Evolutionary conservation across 164 flowering plant genomes (phyloP), one percentile per base, ranked within the genome.

Genomic region (Stephania yunnanensis): DNA sequence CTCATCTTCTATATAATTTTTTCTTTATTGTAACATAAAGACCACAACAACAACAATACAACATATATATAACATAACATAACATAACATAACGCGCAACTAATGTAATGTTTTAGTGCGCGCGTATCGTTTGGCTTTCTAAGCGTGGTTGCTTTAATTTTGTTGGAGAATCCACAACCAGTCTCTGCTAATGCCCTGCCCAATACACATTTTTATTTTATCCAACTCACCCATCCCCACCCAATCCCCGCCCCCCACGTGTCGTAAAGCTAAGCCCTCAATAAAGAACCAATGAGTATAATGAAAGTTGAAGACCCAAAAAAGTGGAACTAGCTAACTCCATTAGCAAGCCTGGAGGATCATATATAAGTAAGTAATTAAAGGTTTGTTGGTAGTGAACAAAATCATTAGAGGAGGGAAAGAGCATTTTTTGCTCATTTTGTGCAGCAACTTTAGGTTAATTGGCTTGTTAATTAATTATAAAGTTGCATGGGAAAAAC

Each of bases 151-250:
- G 86, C 70, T 80, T 87, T 36, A 36, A 67, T 82, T 84, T 84
- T 88, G 97, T 90, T 91, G 97, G 92, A 89, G 90, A 90, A 85
- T 88, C 92, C 91, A 89, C 90, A 88, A 87, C 84, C 89, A 85
- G 79, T 30, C 87, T 29, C 9, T 69, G 48, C 17, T 69, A 70
- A 70, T 45, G 72, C 53, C 46, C 30, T 70, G 20, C 45, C 46
- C 71, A 69, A 44, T 58, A 19, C 64, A 0, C 20, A 58, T 58
- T 58, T 58, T 58, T 12, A 55, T 55, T 55, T 55, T 55, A 55
- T 55, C 17, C 17, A 11, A 55, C 13, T 55, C 17, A 4, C 6
- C 17, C 6, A 4, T 55, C 8, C 64, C 64, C 64, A 58, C 5
- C 20, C 64, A 3, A 17, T 58, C 7, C 17, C 0, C 13, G 3